phyloP scores from a whole-genome alignment of 306 rosid species.

The Cicer bijugum region DNA sequence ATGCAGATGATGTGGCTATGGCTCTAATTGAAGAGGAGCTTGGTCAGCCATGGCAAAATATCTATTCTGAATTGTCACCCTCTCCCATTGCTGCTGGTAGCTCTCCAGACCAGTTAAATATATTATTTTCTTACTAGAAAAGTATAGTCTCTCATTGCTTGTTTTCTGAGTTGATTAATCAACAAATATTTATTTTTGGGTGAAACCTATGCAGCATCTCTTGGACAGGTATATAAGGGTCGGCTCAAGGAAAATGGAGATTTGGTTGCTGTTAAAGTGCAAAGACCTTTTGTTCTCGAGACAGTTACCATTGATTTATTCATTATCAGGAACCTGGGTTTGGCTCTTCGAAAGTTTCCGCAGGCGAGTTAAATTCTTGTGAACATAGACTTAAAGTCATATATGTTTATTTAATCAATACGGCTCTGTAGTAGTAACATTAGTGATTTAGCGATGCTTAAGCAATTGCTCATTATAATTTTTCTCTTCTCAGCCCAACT shows the following conservation, averaged over 20 bases:
- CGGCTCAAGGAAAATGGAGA: conserved; percentile 92
- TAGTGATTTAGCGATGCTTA: conserved; percentile 30
- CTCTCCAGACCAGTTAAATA: conserved; percentile 49
- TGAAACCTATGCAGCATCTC: conserved; percentile 79
- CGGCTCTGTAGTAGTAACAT: conserved; percentile 25
- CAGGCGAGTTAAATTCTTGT: conserved; percentile 64
- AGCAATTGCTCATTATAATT: conserved; percentile 36
- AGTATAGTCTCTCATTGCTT: conserved; percentile 45
- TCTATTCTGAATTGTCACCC: conserved; percentile 87
- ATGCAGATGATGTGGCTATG: conserved; percentile 97
- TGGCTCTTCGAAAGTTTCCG: conserved; percentile 88
- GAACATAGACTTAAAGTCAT: conserved; percentile 37
- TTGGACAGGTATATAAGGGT: conserved; percentile 98
- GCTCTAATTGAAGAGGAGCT: conserved; percentile 95
- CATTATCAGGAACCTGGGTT: conserved; percentile 85
- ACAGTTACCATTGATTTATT: conserved; percentile 90
- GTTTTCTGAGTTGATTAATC: conserved; percentile 39
- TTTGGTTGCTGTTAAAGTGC: conserved; percentile 97
- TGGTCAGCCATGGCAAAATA: conserved; percentile 92
- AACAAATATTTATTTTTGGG: conserved; percentile 40
- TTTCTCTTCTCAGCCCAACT: conserved; percentile 31
- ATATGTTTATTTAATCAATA: conserved; percentile 22
- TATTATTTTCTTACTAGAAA: conserved; percentile 41
- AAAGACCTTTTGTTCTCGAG: conserved; percentile 97
- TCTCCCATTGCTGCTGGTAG: conserved; percentile 99